A percentile compares a stretch with the other conserved stretches of the same genome.
Conservation (phyloP, 306 rosid species). For the Geum urbanum region DNA sequence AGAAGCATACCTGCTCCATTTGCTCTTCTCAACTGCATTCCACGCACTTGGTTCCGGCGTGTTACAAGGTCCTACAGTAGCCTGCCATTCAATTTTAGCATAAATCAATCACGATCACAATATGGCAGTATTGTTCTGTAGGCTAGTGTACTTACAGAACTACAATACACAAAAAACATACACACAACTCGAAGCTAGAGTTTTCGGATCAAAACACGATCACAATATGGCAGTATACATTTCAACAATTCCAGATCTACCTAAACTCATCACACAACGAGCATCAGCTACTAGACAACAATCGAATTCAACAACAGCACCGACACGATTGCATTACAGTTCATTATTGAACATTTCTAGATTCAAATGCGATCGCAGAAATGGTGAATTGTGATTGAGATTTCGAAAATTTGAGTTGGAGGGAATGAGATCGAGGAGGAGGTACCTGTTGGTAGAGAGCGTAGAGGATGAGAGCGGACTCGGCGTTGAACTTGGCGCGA, state of each 20-base stretch:
- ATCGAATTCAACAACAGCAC: not conserved
- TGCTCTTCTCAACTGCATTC: conserved; percentile 88
- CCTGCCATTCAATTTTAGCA: conserved; percentile 47
- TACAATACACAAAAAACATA: not conserved
- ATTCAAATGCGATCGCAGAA: not conserved
- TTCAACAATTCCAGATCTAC: conserved; percentile 44
- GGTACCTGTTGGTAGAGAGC: conserved; percentile 79
- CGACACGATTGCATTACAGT: not conserved
- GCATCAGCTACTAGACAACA: not conserved
- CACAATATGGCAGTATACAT: not conserved
- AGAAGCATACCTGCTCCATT: conserved; percentile 82
- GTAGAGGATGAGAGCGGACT: conserved; percentile 78
- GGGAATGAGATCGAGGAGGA: conserved; percentile 11
- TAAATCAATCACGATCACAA: not conserved
- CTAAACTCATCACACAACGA: conserved; percentile 10
- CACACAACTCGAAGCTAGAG: not conserved
- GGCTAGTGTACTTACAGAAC: not conserved
- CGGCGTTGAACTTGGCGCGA: conserved; percentile 73
- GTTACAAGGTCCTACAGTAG: conserved; percentile 78
- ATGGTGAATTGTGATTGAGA: conserved; percentile 11
- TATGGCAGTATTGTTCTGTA: too few species aligned
- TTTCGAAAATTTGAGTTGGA: not conserved
- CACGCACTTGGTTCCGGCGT: conserved; percentile 77
- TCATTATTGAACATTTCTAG: not conserved
- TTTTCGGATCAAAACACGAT: conserved; percentile 16